These are phyloP conservation scores for Macadamia tetraphylla DNA, from an alignment of 164 flowering plant species.

Conservation along the genomic window DNA sequence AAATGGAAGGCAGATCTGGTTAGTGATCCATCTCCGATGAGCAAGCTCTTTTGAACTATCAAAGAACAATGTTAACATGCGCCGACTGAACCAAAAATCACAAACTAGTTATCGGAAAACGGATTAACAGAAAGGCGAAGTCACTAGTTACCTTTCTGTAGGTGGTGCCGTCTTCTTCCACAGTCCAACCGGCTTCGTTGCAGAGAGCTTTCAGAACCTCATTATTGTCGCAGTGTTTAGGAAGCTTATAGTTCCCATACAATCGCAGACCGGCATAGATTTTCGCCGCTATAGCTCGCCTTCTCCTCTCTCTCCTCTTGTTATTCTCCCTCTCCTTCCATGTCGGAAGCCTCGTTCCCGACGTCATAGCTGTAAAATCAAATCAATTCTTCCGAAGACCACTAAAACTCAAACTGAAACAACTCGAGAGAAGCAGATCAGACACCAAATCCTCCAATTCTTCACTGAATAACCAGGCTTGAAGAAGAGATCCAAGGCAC, in stretches of 20 bases:
- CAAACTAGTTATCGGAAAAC: neutral
- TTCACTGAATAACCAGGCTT: neutral
- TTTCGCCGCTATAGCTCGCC: constrained; percentile 91
- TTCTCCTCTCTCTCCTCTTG: constrained; percentile 71
- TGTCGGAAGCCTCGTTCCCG: constrained; percentile 80
- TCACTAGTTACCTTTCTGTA: constrained; percentile 63
- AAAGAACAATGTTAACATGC: neutral
- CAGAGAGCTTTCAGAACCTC: constrained; percentile 91
- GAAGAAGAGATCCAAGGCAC: constrained; percentile 2
- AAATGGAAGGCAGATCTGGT: too few relatives aligned
- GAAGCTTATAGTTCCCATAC: constrained; percentile 81
- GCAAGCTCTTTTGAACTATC: neutral
- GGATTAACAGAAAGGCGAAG: too few relatives aligned
- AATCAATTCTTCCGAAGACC: neutral
- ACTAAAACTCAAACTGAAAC: neutral
- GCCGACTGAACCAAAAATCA: neutral
- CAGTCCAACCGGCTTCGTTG: constrained; percentile 87
- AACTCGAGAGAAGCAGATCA: neutral
- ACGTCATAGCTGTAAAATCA: constrained; percentile 33
- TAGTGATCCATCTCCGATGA: too few relatives aligned
- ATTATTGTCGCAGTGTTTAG: constrained; percentile 93
- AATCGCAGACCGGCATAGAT: constrained; percentile 72
- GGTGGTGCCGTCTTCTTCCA: constrained; percentile 88
- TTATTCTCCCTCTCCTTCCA: constrained; percentile 95
- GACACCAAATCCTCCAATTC: neutral